These are phyloP conservation scores for Atalantia buxifolia DNA, from an alignment of 345 rosid genomes.

Conservation along the genomic window DNA sequence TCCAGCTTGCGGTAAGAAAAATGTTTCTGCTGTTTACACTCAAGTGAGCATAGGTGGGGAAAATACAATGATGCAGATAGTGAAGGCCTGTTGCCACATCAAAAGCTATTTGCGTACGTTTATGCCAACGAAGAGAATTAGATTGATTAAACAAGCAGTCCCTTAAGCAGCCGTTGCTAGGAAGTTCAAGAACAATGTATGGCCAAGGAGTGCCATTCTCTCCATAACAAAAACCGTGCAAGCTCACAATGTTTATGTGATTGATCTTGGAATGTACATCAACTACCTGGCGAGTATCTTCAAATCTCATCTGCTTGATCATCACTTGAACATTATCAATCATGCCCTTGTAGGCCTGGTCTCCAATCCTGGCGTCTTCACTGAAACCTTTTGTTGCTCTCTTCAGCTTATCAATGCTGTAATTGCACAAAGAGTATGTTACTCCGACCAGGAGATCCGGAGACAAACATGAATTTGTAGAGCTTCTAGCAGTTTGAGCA, in stretches of 20 bases:
- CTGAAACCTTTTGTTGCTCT: constrained; percentile 36
- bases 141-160: constrained; percentile 30
- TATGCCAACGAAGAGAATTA: constrained; percentile 29
- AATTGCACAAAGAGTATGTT: constrained; percentile 40
- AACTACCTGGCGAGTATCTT: constrained; percentile 39
- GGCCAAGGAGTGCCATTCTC: constrained; percentile 33
- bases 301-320: constrained; percentile 46
- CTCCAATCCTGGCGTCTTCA: constrained; percentile 36
- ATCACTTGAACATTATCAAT: constrained; percentile 35
- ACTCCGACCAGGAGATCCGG: constrained; percentile 53
- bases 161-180: constrained; percentile 47
- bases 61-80: constrained; percentile 48
- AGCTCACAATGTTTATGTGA: constrained; percentile 46
- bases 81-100: constrained; percentile 47
- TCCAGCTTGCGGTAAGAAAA: constrained; percentile 39
- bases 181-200: constrained; percentile 41
- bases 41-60: constrained; percentile 45
- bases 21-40: constrained; percentile 37
- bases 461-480: constrained; percentile 44
- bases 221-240: constrained; percentile 48
- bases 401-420: constrained; percentile 34
- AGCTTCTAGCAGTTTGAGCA: constrained; percentile 31
- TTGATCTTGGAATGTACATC: constrained; percentile 52
- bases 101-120: constrained; percentile 44
- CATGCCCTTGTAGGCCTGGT: constrained; percentile 29